Evolutionary conservation across 257 asterid genomes (phyloP), one percentile per base, ranked within the genome.

Genomic region (Solanum pennellii): DNA sequence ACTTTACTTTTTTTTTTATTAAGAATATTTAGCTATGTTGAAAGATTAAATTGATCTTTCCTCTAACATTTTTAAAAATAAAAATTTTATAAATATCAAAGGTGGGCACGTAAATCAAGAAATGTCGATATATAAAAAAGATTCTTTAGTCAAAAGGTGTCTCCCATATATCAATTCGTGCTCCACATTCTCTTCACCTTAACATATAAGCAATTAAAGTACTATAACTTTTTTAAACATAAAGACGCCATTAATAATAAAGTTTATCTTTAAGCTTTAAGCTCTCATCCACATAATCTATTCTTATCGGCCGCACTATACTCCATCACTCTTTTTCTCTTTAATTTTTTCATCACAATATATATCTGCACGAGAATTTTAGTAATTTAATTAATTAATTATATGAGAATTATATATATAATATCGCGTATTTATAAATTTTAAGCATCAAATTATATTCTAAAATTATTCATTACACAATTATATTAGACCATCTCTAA

Each of bases 131-230:
- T 31, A 60, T 1, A n/a, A 25, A 25, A 85, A 25, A 49, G 59
- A 52, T 52, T 88, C 89, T 89, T 87, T 21, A 44, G 92, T 89
- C 90, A 90, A 93, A 92, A 91, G 94, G 91, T 88, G 88, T 79
- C 41, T 45, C 66, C 16, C 68, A 15, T 20, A 52, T 29, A 27
- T 80, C 27, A 47, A 80, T 80, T 27, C 4, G 35, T 80, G 88
- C 44, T 88, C 87, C 90, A 89, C 68, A 86, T 33, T 82, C 56
- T 86, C 87, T 79, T 90, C 68, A 88, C 89, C 94, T 93, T 93
- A 92, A 93, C 95, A 93, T 88, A 92, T 91, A 93, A 93, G 95
- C 93, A 93, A 94, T 90, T 89, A 90, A 73, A 83, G 86, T 72
- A 73, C 10, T 11, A 73, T 33, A 21, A 23, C 29, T 60, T 60